Evolutionary conservation across 805 yeast genomes (phyloP).

Genomic region (Candida ovalis): DNA sequence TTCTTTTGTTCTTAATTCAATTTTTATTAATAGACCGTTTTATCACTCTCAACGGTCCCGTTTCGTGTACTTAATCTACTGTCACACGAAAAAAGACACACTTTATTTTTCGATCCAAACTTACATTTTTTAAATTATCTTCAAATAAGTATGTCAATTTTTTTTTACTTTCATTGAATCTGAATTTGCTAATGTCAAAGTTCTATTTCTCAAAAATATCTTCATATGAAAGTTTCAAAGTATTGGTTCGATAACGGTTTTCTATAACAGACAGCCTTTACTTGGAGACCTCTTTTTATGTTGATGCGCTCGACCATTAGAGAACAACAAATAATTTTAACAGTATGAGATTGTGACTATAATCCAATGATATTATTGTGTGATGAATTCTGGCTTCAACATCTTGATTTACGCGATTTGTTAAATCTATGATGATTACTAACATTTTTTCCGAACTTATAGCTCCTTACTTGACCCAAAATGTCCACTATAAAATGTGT

Average conservation of each 20-base stretch:
- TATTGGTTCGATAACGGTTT: too few relatives aligned
- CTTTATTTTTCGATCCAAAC: not conserved
- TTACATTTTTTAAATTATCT: not conserved
- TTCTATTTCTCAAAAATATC: too few relatives aligned
- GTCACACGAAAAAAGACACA: not conserved
- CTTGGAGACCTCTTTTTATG: too few relatives aligned
- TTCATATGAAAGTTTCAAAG: too few relatives aligned
- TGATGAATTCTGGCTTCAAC: not conserved
- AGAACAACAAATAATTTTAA: too few relatives aligned
- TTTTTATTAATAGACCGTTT: not conserved
- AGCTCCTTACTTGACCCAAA: not conserved
- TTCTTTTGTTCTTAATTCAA: not conserved
- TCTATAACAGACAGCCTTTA: too few relatives aligned
- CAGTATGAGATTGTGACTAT: too few relatives aligned
- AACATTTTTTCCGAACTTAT: not conserved
- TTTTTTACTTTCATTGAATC: not conserved
- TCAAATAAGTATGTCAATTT: not conserved
- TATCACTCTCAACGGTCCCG: not conserved
- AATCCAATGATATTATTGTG: not conserved
- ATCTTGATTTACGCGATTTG: not conserved
- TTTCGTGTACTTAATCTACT: not conserved
- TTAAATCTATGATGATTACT: not conserved
- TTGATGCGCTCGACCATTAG: too few relatives aligned
- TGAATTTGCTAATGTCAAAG: too few relatives aligned
- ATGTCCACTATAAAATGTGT: conserved; percentile 85